These are phyloP conservation scores for Pseudogymnoascus sp. DNA, from an alignment of 2,329 filamentous ascomycete genomes.

Conservation along the genomic window DNA sequence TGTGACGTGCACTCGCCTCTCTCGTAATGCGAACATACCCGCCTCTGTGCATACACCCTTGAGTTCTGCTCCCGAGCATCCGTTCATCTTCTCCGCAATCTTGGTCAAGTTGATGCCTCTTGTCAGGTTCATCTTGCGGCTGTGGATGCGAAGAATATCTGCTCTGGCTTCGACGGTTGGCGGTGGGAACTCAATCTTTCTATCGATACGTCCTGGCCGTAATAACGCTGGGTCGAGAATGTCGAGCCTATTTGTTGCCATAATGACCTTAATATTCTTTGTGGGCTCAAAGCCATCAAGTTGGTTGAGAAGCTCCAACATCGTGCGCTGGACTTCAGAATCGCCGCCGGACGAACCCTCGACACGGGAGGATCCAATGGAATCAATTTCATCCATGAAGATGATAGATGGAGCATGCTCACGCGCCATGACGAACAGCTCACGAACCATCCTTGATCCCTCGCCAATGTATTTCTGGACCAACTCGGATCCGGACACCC, in stretches of 20 bases:
- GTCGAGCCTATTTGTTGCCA: constrained; percentile 97
- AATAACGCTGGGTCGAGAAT: constrained; percentile 93
- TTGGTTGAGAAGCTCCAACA: constrained; percentile 97
- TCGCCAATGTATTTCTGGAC: constrained; percentile 99
- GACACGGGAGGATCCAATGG: constrained; percentile 92
- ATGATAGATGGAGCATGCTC: constrained; percentile 98
- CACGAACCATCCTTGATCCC: constrained; percentile 94
- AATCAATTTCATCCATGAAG: constrained; percentile 99
- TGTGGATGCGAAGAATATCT: constrained; percentile 96
- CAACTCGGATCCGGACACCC: constrained; percentile 89
- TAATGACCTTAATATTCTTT: constrained; percentile 99
- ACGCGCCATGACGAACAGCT: constrained; percentile 97
- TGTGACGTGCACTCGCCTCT: constrained; percentile 93
- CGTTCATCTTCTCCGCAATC: constrained; percentile 99
- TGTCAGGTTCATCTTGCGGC: constrained; percentile 96
- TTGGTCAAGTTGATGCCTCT: constrained; percentile 95
- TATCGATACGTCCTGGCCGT: constrained; percentile 93
- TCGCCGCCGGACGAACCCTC: constrained; percentile 93
- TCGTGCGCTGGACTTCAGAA: constrained; percentile 95
- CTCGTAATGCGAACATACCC: constrained; percentile 94
- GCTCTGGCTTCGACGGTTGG: constrained; percentile 93
- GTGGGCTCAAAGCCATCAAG: constrained; percentile 97
- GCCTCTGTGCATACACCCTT: constrained; percentile 99
- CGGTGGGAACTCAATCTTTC: constrained; percentile 98
- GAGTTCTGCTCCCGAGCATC: constrained; percentile 91